Evolutionary conservation across 352 stramenopile species (phyloP).

Genomic region (Phytophthora colocasiae): DNA sequence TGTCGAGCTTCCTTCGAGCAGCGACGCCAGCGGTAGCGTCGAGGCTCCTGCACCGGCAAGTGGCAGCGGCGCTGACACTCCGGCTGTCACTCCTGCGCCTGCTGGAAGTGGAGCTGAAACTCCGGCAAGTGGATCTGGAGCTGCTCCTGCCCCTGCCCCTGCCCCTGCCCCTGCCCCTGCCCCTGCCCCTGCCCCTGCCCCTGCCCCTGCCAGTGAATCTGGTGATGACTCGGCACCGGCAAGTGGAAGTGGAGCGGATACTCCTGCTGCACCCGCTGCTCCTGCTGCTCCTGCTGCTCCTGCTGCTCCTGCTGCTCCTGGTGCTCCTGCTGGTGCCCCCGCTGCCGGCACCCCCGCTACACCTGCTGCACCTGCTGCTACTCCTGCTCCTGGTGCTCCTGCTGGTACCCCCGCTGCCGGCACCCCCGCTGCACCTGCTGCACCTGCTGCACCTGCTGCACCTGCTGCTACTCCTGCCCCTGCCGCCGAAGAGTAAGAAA

Average conservation of each 20-base stretch:
- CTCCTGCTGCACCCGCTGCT: no score
- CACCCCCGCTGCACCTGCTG: slow-evolving; percentile 2
- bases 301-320: background rate
- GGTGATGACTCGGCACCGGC: background rate
- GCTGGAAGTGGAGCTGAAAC: slow-evolving; percentile 4
- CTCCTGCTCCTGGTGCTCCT: background rate
- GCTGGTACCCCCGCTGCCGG: background rate
- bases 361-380: no score
- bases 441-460: no score
- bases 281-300: background rate
- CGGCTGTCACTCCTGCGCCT: slow-evolving; percentile 11
- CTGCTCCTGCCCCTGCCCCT: no score
- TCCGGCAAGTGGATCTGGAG: slow-evolving; percentile 12
- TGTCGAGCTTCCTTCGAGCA: slow-evolving; percentile 16
- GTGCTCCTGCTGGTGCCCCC: background rate
- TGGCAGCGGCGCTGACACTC: slow-evolving; percentile 2
- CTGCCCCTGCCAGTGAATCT: slow-evolving; percentile 3
- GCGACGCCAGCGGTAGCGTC: slow-evolving; percentile 13
- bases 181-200: background rate
- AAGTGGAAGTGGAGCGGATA: slow-evolving; percentile 1
- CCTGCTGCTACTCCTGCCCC: slow-evolving; percentile 7
- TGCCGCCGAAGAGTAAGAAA: slow-evolving; percentile 20
- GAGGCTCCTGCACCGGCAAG: slow-evolving; percentile 1
- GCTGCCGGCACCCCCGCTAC: slow-evolving; percentile 9
- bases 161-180: no score